These are phyloP conservation scores for Chytriomyces hyalinus DNA, from an alignment of 192 early-diverging fungal genomes.

Conservation along the genomic window DNA sequence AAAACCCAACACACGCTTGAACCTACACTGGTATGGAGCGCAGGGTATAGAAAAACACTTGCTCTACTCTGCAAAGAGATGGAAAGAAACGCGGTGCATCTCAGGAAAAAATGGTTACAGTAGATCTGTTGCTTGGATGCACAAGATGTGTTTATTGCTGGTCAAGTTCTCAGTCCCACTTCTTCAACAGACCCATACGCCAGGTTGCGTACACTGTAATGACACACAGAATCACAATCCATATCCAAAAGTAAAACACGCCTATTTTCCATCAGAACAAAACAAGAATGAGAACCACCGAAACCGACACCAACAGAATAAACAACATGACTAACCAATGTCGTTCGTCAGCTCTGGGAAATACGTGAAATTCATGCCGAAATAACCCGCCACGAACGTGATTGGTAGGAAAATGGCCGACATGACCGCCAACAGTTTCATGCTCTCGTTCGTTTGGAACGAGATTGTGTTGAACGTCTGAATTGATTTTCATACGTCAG, in stretches of 20 bases:
- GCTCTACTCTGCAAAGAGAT: too few relatives aligned
- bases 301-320: neutral
- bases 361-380: constrained; percentile 56
- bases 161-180: neutral
- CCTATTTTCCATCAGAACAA: neutral
- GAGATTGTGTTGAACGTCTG: constrained; percentile 31
- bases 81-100: too few relatives aligned
- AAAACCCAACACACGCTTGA: too few relatives aligned
- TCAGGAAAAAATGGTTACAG: too few relatives aligned
- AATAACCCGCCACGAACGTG: constrained; percentile 61
- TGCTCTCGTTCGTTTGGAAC: constrained; percentile 34
- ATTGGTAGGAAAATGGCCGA: constrained; percentile 60
- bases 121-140: too few relatives aligned
- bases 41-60: too few relatives aligned
- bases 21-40: too few relatives aligned
- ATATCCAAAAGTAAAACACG: constrained; percentile 18
- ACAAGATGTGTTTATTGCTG: too few relatives aligned
- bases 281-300: neutral
- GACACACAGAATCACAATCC: neutral
- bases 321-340: neutral
- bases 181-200: constrained; percentile 10
- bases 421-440: constrained; percentile 25
- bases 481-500: constrained; percentile 32
- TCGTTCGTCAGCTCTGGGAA: constrained; percentile 40
- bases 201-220: neutral